Conservation (phyloP, 768 basidiomycete species). For the Termitomyces titanicus region DNA sequence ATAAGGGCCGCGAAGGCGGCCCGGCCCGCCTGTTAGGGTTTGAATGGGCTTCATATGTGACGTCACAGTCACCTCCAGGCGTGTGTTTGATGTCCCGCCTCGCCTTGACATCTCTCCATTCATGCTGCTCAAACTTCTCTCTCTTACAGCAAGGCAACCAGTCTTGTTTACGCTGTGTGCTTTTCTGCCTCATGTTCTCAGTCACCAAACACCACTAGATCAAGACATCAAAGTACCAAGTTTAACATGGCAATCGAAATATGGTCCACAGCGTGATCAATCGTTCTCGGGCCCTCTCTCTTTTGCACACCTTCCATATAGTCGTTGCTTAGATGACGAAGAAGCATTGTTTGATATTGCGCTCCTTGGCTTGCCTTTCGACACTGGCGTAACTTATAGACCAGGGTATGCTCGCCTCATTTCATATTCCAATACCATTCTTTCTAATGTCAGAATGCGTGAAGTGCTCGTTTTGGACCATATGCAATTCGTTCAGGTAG, state of each 20-base stretch:
- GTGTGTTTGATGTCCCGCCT: no score
- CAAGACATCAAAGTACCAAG: conserved; percentile 11
- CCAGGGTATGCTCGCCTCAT: conserved; percentile 35
- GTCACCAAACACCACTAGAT: conserved; percentile 9
- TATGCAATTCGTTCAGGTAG: conserved; percentile 81
- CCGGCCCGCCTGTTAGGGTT: no score
- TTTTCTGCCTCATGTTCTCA: not conserved
- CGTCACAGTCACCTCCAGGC: no score
- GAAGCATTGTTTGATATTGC: conserved; percentile 65
- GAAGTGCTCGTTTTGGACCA: conserved; percentile 84
- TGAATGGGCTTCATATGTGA: no score
- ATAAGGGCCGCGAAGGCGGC: no score
- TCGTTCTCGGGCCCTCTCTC: conserved; percentile 76
- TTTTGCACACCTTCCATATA: conserved; percentile 80
- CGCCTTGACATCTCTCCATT: not conserved
- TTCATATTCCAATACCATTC: not conserved
- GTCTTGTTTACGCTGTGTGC: not conserved
- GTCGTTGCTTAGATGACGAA: conserved; percentile 63
- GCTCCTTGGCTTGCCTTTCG: conserved; percentile 77
- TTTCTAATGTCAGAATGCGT: not conserved
- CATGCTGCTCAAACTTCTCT: not conserved
- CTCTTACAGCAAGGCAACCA: not conserved
- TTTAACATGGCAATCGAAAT: conserved; percentile 72
- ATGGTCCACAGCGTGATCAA: conserved; percentile 71
- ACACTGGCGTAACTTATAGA: conserved; percentile 65